phyloP scores from a whole-genome alignment of 805 yeast species.

The Wickerhamiella lipophila region DNA sequence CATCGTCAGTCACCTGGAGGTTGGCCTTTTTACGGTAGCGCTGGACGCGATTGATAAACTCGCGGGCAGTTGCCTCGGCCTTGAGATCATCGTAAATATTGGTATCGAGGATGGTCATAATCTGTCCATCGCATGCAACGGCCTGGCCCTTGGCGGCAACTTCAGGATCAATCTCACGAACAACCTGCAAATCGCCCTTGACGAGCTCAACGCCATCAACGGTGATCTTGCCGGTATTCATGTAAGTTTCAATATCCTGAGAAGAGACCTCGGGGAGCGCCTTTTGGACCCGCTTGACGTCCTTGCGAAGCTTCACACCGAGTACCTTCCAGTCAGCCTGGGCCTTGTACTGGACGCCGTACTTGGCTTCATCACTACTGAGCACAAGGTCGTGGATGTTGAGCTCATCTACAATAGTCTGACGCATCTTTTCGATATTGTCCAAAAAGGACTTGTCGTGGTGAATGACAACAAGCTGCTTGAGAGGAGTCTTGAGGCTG shows the following conservation, averaged over 20 bases:
- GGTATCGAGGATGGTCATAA: constrained; percentile 77
- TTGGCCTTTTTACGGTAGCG: constrained; percentile 94
- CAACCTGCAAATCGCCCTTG: constrained; percentile 77
- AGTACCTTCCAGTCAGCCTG: constrained; percentile 98
- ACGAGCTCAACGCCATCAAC: constrained; percentile 86
- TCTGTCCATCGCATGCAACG: constrained; percentile 78
- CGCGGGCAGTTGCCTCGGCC: constrained; percentile 93
- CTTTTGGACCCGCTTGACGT: constrained; percentile 85
- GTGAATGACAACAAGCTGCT: constrained; percentile 74
- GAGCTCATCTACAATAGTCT: constrained; percentile 78
- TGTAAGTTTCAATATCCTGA: constrained; percentile 64
- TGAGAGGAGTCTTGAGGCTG: constrained; percentile 89
- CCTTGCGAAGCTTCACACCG: constrained; percentile 93
- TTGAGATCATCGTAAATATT: constrained; percentile 76
- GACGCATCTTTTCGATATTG: constrained; percentile 65
- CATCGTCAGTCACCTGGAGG: constrained; percentile 88
- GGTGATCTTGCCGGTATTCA: constrained; percentile 56
- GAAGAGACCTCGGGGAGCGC: constrained; percentile 77
- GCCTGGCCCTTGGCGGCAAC: constrained; percentile 57
- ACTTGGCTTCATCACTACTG: constrained; percentile 80
- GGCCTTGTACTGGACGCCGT: constrained; percentile 83
- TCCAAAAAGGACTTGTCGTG: constrained; percentile 58
- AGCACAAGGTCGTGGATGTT: constrained; percentile 80
- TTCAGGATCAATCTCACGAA: constrained; percentile 69
- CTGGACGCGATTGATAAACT: constrained; percentile 91